A percentile compares a stretch with the other conserved stretches of the same genome.
These are phyloP conservation scores for Penstemon barbatus DNA, from an alignment of 257 asterid species.

Conservation along the genomic window DNA sequence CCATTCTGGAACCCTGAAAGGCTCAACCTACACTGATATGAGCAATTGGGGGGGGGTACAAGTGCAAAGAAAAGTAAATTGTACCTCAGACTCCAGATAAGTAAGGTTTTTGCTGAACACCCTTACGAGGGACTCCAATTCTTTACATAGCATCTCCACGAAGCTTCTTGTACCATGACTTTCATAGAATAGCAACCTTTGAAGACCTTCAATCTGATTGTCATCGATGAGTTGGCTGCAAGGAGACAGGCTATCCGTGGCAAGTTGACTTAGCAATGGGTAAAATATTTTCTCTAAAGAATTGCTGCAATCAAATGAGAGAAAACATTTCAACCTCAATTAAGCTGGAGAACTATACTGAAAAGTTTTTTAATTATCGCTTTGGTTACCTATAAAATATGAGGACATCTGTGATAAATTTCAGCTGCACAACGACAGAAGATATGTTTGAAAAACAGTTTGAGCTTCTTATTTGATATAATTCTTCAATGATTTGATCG, in stretches of 20 bases:
- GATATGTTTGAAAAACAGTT: slow-evolving; percentile 47
- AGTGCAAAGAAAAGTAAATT: background rate
- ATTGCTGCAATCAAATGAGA: slow-evolving; percentile 53
- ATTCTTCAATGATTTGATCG: slow-evolving; percentile 48
- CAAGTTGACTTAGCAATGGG: slow-evolving; percentile 50
- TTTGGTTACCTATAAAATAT: slow-evolving; percentile 68
- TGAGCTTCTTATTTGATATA: slow-evolving; percentile 53
- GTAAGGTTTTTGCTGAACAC: slow-evolving; percentile 46
- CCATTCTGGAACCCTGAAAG: background rate
- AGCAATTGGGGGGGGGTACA: background rate
- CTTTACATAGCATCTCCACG: slow-evolving; percentile 53
- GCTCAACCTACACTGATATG: no score
- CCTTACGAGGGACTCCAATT: slow-evolving; percentile 50
- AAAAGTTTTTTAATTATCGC: slow-evolving; percentile 17
- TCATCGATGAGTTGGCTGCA: slow-evolving; percentile 49
- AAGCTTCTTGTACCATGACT: slow-evolving; percentile 45
- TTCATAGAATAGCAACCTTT: slow-evolving; percentile 48
- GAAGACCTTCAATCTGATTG: slow-evolving; percentile 58
- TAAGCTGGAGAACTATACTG: slow-evolving; percentile 8
- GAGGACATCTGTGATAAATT: slow-evolving; percentile 65
- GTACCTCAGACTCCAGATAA: slow-evolving; percentile 71
- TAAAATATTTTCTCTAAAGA: slow-evolving; percentile 61
- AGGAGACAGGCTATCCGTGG: slow-evolving; percentile 34
- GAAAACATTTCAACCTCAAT: slow-evolving; percentile 22
- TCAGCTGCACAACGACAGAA: slow-evolving; percentile 57